Evolutionary conservation across 129 eudicot genomes (phyloP), one percentile per base, ranked within the genome.

Genomic region (Deinandra increscens): DNA sequence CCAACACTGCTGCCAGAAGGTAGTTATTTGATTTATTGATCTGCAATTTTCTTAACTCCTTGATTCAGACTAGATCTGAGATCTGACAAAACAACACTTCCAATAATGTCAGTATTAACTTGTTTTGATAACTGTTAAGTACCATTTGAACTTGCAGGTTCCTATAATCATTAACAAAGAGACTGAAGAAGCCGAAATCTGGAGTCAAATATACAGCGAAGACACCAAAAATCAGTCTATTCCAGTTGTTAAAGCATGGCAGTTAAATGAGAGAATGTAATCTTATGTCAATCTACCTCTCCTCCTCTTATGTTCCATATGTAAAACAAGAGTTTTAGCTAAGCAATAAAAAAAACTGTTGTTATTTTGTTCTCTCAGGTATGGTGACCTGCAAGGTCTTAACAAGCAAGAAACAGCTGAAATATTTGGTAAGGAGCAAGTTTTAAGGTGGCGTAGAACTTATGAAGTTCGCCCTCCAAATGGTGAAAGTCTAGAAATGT

Each of bases 401-500:
- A 90, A 90, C 76, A 90, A 90, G 79, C 83, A 84, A 78, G 84
- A 84, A 81, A 90, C 97, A 26, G 95, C 97, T 46, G 91, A 84
- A 74, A 43, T 66, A 75, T 86, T 78, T 74, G 97, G 97, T 58
- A 90, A 84, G 56, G 97, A 86, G 72, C 94, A 87, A 81, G 97
- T 90, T 43, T 73, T 86, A 72, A 84, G 67, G 70, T 90, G 95
- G 97, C 88, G 97, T 60, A 80, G 97, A 82, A 90, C 88, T 77
- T 90, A 90, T 74, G 83, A 84, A 66, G 93, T 82, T 68, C 80
- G 85, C 9, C 95, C 97, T 1, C 97, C 91, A 10, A 90, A 90
- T 81, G 97, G 97, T 18, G 97, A 90, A 84, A 90, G 95, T 85
- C 77, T 90, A 73, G 97, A 84, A 70, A 90, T 90, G 97, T 86